Evolutionary conservation across 2,329 filamentous ascomycete genomes (phyloP).

Genomic region (Taxawa tesnikishii): DNA sequence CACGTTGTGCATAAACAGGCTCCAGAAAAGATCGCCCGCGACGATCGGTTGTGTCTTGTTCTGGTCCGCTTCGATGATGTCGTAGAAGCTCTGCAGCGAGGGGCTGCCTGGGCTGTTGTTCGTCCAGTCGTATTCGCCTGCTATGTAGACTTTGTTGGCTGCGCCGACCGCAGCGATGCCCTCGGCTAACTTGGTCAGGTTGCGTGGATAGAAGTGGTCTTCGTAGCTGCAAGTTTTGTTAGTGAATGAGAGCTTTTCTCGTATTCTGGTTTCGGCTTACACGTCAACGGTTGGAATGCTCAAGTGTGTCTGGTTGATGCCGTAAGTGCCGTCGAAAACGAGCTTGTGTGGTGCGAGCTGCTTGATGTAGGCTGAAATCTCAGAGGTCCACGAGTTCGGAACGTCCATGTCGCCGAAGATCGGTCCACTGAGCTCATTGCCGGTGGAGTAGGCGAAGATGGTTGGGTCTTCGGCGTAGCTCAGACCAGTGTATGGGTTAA

Average conservation of each 20-base stretch:
- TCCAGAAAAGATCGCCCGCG: slow-evolving; percentile 34
- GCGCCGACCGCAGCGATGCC: slow-evolving; percentile 26
- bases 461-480: slow-evolving; percentile 38
- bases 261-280: too few relatives aligned
- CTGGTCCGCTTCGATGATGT: slow-evolving; percentile 24
- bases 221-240: too few relatives aligned
- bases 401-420: slow-evolving; percentile 32
- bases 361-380: slow-evolving; percentile 32
- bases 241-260: too few relatives aligned
- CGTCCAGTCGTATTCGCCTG: slow-evolving; percentile 37
- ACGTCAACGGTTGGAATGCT: slow-evolving; percentile 32
- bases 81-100: slow-evolving; percentile 28
- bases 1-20: slow-evolving; percentile 32
- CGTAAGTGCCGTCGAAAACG: slow-evolving; percentile 36
- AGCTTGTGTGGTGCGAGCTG: slow-evolving; percentile 31
- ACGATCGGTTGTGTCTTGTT: slow-evolving; percentile 16
- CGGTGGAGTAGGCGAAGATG: slow-evolving; percentile 38
- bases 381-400: slow-evolving; percentile 29
- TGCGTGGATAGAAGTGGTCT: slow-evolving; percentile 36
- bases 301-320: slow-evolving; percentile 34
- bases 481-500: slow-evolving; percentile 33
- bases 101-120: slow-evolving; percentile 19
- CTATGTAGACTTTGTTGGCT: slow-evolving; percentile 29
- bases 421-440: slow-evolving; percentile 35
- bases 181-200: slow-evolving; percentile 24